Percentiles rank a stretch among this genome's conserved stretches.
phyloP scores from a whole-genome alignment of 768 basidiomycete species.

The Tubosaeta brunneosetosa region DNA sequence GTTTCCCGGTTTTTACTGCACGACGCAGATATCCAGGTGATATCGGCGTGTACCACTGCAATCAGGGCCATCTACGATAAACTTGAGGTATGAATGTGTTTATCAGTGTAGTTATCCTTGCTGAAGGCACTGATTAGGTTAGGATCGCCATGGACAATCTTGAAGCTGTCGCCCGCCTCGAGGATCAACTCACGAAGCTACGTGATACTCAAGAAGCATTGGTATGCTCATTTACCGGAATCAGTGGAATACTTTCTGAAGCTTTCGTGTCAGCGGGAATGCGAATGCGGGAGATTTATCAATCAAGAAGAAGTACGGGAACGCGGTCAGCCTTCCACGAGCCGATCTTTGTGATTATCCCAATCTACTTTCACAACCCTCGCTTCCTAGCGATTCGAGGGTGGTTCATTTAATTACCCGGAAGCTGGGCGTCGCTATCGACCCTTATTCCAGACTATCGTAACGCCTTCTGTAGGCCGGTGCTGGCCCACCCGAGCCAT shows the following conservation, averaged over 20 bases:
- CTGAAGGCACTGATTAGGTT: slow-evolving; percentile 3
- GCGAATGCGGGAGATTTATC: not conserved
- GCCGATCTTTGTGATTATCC: not conserved
- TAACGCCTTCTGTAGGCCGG: not conserved
- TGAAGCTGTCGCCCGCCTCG: slow-evolving; percentile 5
- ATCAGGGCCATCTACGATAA: slow-evolving; percentile 7
- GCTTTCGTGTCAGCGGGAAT: slow-evolving; percentile 2
- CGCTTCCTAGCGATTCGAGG: too few relatives aligned
- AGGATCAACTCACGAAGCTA: slow-evolving; percentile 4
- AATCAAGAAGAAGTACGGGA: not conserved
- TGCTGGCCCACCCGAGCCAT: slow-evolving; percentile 1
- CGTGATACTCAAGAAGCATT: not conserved
- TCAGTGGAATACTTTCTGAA: not conserved
- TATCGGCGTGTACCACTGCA: slow-evolving; percentile 9
- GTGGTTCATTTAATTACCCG: too few relatives aligned
- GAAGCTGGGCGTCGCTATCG: not conserved
- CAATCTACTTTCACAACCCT: too few relatives aligned
- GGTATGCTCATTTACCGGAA: not conserved
- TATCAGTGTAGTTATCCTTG: not conserved
- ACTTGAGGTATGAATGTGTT: slow-evolving; percentile 1
- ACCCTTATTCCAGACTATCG: not conserved
- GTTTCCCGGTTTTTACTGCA: slow-evolving; percentile 8
- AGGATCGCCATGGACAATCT: slow-evolving; percentile 11
- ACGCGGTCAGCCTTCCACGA: not conserved
- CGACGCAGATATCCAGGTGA: slow-evolving; percentile 5